phyloP scores from a whole-genome alignment of 768 basidiomycete genomes.

The Leccinum arenicola region DNA sequence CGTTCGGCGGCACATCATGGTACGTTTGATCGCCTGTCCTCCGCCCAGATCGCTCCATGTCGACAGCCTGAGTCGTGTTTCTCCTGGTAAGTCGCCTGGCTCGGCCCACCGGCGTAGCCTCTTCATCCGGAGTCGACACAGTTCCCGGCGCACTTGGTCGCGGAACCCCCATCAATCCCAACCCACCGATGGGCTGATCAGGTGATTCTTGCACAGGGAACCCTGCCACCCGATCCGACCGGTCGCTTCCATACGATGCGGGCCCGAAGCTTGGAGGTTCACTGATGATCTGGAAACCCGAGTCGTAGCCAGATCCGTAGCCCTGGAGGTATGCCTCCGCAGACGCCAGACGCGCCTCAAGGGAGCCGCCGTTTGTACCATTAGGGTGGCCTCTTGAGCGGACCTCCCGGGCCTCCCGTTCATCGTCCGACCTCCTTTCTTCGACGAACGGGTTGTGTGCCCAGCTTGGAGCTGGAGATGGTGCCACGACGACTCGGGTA shows the following conservation, averaged over 20 bases:
- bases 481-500: constrained; percentile 27
- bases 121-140: constrained; percentile 28
- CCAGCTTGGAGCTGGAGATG: constrained; percentile 29
- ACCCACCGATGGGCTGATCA: constrained; percentile 20
- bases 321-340: constrained; percentile 36
- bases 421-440: constrained; percentile 30
- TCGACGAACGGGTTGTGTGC: constrained; percentile 29
- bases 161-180: constrained; percentile 30
- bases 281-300: constrained; percentile 24
- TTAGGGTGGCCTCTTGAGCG: constrained; percentile 12
- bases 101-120: constrained; percentile 21
- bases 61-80: constrained; percentile 22
- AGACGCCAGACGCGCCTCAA: constrained; percentile 29
- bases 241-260: constrained; percentile 20
- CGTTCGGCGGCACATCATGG: constrained; percentile 13
- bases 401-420: constrained; percentile 23
- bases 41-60: constrained; percentile 19
- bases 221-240: constrained; percentile 14
- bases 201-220: constrained; percentile 33
- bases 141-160: constrained; percentile 19
- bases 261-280: constrained; percentile 16
- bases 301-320: constrained; percentile 35
- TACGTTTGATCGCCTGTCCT: constrained; percentile 15
- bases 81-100: constrained; percentile 20
- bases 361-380: constrained; percentile 8